These are phyloP conservation scores for Ceratobasidium sp. DNA, from an alignment of 1,284 basidiomycete species.

Conservation along the genomic window DNA sequence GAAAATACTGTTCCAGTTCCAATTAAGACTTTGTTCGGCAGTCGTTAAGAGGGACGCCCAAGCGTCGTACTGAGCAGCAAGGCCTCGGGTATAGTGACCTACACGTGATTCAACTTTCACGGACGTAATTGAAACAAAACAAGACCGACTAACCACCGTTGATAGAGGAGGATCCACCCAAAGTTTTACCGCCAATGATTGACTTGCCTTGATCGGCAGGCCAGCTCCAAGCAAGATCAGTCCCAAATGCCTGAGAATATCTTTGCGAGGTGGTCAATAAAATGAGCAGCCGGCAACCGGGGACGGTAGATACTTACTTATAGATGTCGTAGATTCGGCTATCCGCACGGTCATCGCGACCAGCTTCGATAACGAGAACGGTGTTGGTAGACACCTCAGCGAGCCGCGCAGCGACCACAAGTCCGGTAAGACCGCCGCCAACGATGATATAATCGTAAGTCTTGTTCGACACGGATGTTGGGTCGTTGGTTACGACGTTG, in stretches of 20 bases:
- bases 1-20: constrained; percentile 70
- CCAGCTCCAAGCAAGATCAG: constrained; percentile 66
- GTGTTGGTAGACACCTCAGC: constrained; percentile 67
- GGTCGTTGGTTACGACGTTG: constrained; percentile 35
- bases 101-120: neutral
- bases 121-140: neutral
- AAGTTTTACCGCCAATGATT: constrained; percentile 68
- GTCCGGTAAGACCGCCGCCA: constrained; percentile 73
- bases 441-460: constrained; percentile 77
- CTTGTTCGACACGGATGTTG: constrained; percentile 45
- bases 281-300: neutral
- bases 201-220: constrained; percentile 63
- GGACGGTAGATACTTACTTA: constrained; percentile 58
- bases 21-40: constrained; percentile 60
- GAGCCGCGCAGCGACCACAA: constrained; percentile 72
- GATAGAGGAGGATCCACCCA: constrained; percentile 72
- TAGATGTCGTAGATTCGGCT: constrained; percentile 66
- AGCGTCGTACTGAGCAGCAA: constrained; percentile 71
- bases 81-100: constrained; percentile 61
- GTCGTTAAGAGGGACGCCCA: constrained; percentile 66
- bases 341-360: constrained; percentile 65
- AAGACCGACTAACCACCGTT: constrained; percentile 68
- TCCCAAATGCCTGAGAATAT: constrained; percentile 59
- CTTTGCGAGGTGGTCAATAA: neutral
- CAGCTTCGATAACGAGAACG: constrained; percentile 72